A percentile compares a stretch with the other conserved stretches of the same genome.
These are phyloP conservation scores for Stylosanthes scabra DNA, from an alignment of 331 rosid species.

Conservation along the genomic window DNA sequence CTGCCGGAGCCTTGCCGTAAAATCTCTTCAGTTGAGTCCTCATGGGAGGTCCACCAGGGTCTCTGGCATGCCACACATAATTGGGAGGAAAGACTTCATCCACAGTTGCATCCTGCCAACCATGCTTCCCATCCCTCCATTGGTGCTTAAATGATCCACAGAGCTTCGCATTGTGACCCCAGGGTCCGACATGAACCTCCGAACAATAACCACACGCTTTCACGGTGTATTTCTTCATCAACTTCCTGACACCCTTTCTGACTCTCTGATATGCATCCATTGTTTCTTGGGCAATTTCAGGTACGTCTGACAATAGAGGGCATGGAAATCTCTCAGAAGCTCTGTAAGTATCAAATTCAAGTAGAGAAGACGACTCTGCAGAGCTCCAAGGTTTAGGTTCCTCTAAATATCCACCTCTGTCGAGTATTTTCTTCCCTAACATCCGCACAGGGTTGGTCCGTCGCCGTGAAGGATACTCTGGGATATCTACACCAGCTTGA, in stretches of 20 bases:
- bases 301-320: conserved; percentile 59
- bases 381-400: conserved; percentile 69
- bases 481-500: conserved; percentile 97
- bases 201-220: conserved; percentile 96
- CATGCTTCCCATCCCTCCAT: conserved; percentile 99
- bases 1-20: conserved; percentile 95
- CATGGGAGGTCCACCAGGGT: conserved; percentile 79
- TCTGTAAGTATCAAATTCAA: conserved; percentile 78
- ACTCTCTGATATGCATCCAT: conserved; percentile 72
- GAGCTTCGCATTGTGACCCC: conserved; percentile 97
- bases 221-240: conserved; percentile 90
- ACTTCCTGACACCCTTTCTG: conserved; percentile 61
- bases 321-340: conserved; percentile 64
- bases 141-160: conserved; percentile 98
- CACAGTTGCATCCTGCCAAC: conserved; percentile 94
- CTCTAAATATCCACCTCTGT: conserved; percentile 77
- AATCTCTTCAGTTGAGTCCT: conserved; percentile 64
- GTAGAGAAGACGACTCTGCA: conserved; percentile 56
- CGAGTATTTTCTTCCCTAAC: conserved; percentile 75
- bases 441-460: conserved; percentile 79
- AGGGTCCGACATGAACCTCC: conserved; percentile 98
- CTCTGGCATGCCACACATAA: conserved; percentile 90
- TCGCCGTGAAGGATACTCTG: conserved; percentile 91
- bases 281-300: conserved; percentile 84
- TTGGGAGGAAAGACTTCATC: conserved; percentile 93